Conservation (phyloP, 2,329 filamentous ascomycete species). For the Cryphonectria japonica region DNA sequence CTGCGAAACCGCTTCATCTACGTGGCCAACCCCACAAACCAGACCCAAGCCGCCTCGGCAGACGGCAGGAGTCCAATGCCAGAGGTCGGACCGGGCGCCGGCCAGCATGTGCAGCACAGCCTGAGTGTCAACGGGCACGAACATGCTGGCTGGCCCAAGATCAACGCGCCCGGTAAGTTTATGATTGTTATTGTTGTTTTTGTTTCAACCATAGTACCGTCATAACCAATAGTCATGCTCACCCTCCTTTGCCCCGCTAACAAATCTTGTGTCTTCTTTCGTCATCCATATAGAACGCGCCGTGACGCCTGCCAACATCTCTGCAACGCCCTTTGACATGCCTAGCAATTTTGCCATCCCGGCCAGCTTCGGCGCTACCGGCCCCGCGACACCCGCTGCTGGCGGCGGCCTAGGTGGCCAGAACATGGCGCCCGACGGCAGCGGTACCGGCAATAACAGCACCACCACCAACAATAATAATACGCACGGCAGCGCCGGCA, state of each 20-base stretch:
- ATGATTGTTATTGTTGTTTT: neutral
- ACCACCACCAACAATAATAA: constrained; percentile 38
- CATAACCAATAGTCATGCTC: neutral
- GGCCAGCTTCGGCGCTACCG: constrained; percentile 43
- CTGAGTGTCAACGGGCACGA: constrained; percentile 24
- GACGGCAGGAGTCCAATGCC: constrained; percentile 48
- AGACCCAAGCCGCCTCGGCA: constrained; percentile 41
- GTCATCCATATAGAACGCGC: constrained; percentile 41
- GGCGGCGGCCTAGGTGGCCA: constrained; percentile 10
- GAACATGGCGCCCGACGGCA: constrained; percentile 39
- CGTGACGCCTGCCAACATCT: constrained; percentile 56
- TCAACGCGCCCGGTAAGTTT: constrained; percentile 24
- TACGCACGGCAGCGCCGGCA: constrained; percentile 20
- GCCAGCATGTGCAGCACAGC: constrained; percentile 28
- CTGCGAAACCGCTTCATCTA: constrained; percentile 76
- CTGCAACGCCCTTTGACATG: constrained; percentile 66
- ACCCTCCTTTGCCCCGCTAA: neutral
- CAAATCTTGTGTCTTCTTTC: neutral
- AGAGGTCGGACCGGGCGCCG: constrained; percentile 27
- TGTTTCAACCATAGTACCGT: neutral
- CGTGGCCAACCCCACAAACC: constrained; percentile 50
- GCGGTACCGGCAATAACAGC: constrained; percentile 34
- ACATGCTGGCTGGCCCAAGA: constrained; percentile 30
- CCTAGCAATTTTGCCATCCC: constrained; percentile 60
- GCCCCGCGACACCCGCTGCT: constrained; percentile 53